These are phyloP conservation scores for Pseudogymnoascus sp. DNA, from an alignment of 2,329 filamentous ascomycete species.

Conservation along the genomic window DNA sequence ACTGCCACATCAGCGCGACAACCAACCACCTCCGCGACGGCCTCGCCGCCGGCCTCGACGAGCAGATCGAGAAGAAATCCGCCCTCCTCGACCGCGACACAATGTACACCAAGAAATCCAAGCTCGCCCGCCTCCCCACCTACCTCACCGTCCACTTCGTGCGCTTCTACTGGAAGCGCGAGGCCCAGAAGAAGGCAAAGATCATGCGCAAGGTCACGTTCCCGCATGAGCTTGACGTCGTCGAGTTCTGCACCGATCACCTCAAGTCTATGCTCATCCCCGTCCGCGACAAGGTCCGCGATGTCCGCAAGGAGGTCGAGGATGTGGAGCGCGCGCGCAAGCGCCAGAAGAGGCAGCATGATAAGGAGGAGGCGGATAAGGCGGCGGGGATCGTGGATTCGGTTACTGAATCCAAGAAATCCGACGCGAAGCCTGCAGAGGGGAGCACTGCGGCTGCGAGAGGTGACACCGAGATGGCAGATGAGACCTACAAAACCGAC, in stretches of 20 bases:
- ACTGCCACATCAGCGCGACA: constrained; percentile 83
- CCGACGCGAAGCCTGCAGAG: constrained; percentile 34
- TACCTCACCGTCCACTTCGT: constrained; percentile 97
- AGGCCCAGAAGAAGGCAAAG: constrained; percentile 96
- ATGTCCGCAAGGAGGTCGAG: constrained; percentile 89
- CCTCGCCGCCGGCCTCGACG: constrained; percentile 69
- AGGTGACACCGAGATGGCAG: constrained; percentile 62
- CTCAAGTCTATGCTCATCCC: constrained; percentile 76
- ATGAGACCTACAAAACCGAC: constrained; percentile 70
- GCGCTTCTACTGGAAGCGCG: constrained; percentile 94
- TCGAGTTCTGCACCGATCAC: constrained; percentile 93
- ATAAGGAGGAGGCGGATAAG: constrained; percentile 41
- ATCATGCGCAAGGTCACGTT: constrained; percentile 99
- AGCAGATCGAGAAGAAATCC: constrained; percentile 87
- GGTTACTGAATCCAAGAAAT: constrained; percentile 35
- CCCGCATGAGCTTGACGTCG: constrained; percentile 81
- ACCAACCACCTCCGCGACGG: constrained; percentile 91
- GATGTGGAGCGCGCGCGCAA: constrained; percentile 89
- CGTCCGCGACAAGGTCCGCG: constrained; percentile 91
- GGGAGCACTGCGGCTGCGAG: constrained; percentile 39
- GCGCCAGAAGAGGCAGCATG: constrained; percentile 65
- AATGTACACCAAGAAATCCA: constrained; percentile 82
- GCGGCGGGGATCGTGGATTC: constrained; percentile 40
- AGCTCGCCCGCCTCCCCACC: constrained; percentile 82
- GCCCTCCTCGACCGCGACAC: constrained; percentile 69